Evolutionary conservation across 108 stramenopile species (phyloP).

Genomic region (Skeletonema marinoi): DNA sequence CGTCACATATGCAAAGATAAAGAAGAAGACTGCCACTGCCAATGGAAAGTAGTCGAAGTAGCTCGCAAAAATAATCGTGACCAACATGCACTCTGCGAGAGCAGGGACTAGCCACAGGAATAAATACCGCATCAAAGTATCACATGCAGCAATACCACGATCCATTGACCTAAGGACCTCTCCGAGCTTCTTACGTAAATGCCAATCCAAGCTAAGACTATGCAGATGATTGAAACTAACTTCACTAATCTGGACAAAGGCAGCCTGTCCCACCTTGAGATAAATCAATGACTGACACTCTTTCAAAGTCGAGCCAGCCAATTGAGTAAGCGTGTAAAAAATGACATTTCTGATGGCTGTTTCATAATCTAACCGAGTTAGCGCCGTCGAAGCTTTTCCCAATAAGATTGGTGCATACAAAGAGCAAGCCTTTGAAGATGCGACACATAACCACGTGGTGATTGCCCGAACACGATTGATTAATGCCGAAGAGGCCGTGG

Average conservation of each 20-base stretch:
- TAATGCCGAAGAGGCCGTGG: constrained; percentile 76
- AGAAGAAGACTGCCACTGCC: constrained; percentile 85
- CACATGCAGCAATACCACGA: constrained; percentile 88
- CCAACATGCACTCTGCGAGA: constrained; percentile 85
- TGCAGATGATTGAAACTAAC: constrained; percentile 91
- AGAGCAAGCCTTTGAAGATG: constrained; percentile 79
- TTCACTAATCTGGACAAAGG: constrained; percentile 93
- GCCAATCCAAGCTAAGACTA: constrained; percentile 92
- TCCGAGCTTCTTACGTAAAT: constrained; percentile 93
- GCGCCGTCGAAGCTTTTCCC: constrained; percentile 84
- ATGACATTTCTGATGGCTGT: constrained; percentile 56
- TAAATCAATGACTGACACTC: constrained; percentile 93
- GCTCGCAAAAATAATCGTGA: constrained; percentile 89
- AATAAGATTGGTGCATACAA: constrained; percentile 85
- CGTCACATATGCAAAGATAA: constrained; percentile 87
- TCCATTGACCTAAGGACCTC: constrained; percentile 94
- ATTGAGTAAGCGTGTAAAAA: constrained; percentile 69
- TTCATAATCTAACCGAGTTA: constrained; percentile 76
- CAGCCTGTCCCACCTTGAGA: constrained; percentile 95
- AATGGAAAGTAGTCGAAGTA: constrained; percentile 87
- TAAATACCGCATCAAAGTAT: constrained; percentile 90
- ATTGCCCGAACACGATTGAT: constrained; percentile 86
- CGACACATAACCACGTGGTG: constrained; percentile 93
- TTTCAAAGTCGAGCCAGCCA: constrained; percentile 76
- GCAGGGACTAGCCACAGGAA: constrained; percentile 95